Evolutionary conservation across 495 filamentous ascomycete species (phyloP), one percentile per base, ranked within the genome.

Genomic region (Neurospora sp.): DNA sequence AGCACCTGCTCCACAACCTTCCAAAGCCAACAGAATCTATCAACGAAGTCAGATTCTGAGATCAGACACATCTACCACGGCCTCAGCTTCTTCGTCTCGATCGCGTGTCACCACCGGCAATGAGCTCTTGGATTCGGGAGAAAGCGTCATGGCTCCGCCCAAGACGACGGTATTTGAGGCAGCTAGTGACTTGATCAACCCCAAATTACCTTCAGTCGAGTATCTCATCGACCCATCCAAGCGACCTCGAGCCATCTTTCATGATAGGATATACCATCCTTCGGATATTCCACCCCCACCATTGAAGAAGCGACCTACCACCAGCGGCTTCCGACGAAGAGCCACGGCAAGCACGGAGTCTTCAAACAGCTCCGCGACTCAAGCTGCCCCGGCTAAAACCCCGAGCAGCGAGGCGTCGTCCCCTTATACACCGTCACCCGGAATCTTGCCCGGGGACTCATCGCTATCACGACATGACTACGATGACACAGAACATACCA

Each of bases 101-200:
- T 82, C 83, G 5, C 81, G 75, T 22, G 82, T 82, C 22, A 84
- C 84, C 22, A 73, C 82, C 8, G 85, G 84, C n/a, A 75, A 79
- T 10, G 84, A 85, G 48, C 76, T 84, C 31, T 78, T 80, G 9
- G 83, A 83, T 68, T 83, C 85, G 45, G 72, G 71, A 1, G 81
- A 84, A 41, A 79, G 75, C 20, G 73, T 87, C 48, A 82, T 88
- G 68, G 88, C 93, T 1, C 96, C 96, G n/a, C 96, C 96, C 0
- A 91, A 89, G 74, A 98, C 96, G 0, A 96, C 92, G 1, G 90
- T 99, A 70, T 96, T 99, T 72, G 96, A 99, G 83, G 93, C 95
- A 1, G 96, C 96, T 3, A 92, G 93, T 12, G 94, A 98, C 78
- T 82, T 99, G 22, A 86, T 99, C 35, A 95, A 94, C 82, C 96